Base-by-base conservation (phyloP, 768 basidiomycete genomes). In the Suillus subalutaceus region DNA sequence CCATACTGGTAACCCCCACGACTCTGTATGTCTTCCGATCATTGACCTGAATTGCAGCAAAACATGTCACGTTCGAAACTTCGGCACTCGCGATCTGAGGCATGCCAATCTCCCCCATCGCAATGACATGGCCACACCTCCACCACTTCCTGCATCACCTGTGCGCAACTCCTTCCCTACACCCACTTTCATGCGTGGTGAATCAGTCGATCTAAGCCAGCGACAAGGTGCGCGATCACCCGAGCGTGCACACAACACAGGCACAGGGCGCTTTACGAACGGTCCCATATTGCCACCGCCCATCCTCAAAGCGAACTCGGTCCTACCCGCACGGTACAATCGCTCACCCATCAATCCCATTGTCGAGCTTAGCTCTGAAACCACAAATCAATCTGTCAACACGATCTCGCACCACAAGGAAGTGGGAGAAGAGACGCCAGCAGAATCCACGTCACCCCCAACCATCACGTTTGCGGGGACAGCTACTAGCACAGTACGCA, bases 51-150 rank as follows among this genome's bases (percentile, higher is more conserved):
- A 50, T 67, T 53, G 23, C 76, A 96, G 94, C 80, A 95, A 94
- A 83, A 80, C 82, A 57, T 96, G 94, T 72, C 93, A 96, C 74
- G 73, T 87, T 62, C 91, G 88, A 82, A 86, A 81, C 68, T 96
- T 94, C 70, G 93, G 92, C 26, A 93, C 90, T 10, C 83, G 85
- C 63, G 87, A 91, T 72, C 83, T 92, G 40, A 85, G 91, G 61
- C 86, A 88, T 63, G 89, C 88, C 63, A 91, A 91, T 72, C 85
- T 91, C 12, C 87, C 90, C 32, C 75, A 86, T 66, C 77, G 79
- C 68, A 77, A 79, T 41, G 81, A 82, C 26, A 62, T 71, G 74
- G 61, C 62, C 78, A 71, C 74, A 68, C 74, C 72, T 50, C 69
- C 80, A 46, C 77, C 78, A n/a, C 73, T 69, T 16, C 67, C 75